Percentiles rank a stretch among this genome's conserved stretches.
Evolutionary conservation across 2,329 filamentous ascomycete species (phyloP).

Genomic region (Paecilomyces niveus): DNA sequence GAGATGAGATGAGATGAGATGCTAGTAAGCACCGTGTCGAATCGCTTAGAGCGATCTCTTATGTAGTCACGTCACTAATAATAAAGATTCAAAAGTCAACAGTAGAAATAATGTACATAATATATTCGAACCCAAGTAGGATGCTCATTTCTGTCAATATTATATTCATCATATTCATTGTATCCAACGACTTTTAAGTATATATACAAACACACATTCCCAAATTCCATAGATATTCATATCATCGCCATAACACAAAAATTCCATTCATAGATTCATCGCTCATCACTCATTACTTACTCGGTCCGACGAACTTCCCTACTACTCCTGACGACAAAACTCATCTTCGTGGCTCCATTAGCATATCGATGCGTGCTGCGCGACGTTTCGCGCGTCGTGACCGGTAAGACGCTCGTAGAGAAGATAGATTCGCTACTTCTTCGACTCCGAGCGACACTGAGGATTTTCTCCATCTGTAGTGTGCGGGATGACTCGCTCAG

Average conservation of each 20-base stretch:
- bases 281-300: background rate
- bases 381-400: conserved; percentile 17
- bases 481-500: background rate
- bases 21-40: too few species aligned
- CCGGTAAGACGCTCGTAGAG: conserved; percentile 16
- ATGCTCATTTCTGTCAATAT: too few species aligned
- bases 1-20: too few species aligned
- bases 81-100: too few species aligned
- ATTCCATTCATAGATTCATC: background rate
- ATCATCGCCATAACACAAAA: background rate
- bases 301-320: background rate
- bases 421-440: conserved; percentile 19
- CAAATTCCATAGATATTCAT: too few species aligned
- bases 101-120: too few species aligned
- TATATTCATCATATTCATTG: background rate
- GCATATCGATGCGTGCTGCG: background rate
- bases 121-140: too few species aligned
- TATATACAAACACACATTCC: background rate
- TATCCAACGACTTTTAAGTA: background rate
- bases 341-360: background rate
- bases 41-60: too few species aligned
- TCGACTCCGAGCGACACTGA: conserved; percentile 16
- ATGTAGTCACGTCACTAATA: too few species aligned
- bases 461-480: conserved; percentile 19
- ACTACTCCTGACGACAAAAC: conserved; percentile 2